A percentile compares a stretch with the other conserved stretches of the same genome.
phyloP scores from a whole-genome alignment of 495 filamentous ascomycete genomes.

The Viridothelium virens region DNA sequence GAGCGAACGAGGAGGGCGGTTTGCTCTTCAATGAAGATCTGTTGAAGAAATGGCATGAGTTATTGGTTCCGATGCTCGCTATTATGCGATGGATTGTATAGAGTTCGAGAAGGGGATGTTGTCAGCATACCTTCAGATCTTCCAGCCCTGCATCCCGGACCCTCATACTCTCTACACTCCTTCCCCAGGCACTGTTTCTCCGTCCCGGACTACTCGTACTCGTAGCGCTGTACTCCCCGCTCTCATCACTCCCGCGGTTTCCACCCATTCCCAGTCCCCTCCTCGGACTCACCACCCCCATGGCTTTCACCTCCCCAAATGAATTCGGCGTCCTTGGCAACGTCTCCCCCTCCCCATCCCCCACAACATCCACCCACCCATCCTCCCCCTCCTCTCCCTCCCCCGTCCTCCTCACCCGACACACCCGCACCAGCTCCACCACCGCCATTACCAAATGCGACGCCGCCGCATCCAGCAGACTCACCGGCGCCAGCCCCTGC shows the following conservation, averaged over 20 bases:
- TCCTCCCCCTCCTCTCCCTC: constrained; percentile 22
- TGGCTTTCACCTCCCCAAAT: not conserved
- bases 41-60: not conserved
- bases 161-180: constrained; percentile 13
- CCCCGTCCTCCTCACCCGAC: constrained; percentile 73
- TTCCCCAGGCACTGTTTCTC: not conserved
- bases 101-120: no score
- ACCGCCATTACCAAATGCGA: constrained; percentile 79
- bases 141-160: not conserved
- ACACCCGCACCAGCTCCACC: constrained; percentile 72
- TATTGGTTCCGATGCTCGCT: no score
- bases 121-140: constrained; percentile 10
- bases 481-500: constrained; percentile 85
- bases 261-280: not conserved
- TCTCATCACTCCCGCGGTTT: constrained; percentile 1
- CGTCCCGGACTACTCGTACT: not conserved
- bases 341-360: not conserved
- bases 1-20: constrained; percentile 71
- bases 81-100: no score
- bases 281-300: not conserved
- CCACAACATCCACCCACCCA: not conserved
- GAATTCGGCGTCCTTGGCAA: not conserved
- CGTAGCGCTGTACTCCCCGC: not conserved
- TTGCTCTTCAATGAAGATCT: constrained; percentile 80
- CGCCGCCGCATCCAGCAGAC: constrained; percentile 88